phyloP scores from a whole-genome alignment of 345 rosid species.

The Arabidopsis suecica region DNA sequence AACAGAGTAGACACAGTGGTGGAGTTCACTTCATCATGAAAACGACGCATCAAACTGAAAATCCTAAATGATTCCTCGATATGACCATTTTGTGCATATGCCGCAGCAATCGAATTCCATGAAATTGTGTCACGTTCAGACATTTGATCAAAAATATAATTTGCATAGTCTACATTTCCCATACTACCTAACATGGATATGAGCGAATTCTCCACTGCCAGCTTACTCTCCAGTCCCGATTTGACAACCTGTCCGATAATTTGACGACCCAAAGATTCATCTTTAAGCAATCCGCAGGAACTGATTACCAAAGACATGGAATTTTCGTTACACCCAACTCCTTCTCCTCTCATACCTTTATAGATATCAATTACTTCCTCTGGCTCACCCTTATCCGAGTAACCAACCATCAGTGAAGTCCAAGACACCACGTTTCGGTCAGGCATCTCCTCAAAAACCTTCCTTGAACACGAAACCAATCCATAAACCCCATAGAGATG shows the following conservation, averaged over 20 bases:
- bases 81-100: constrained; percentile 59
- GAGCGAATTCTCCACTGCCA: constrained; percentile 74
- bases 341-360: constrained; percentile 61
- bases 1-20: constrained; percentile 74
- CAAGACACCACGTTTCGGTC: constrained; percentile 81
- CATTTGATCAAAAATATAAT: constrained; percentile 58
- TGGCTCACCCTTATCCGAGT: constrained; percentile 59
- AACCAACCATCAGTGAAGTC: constrained; percentile 90
- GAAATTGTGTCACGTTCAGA: constrained; percentile 71
- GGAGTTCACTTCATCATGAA: constrained; percentile 57
- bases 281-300: constrained; percentile 65
- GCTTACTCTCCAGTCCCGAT: constrained; percentile 60
- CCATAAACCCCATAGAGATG: constrained; percentile 75
- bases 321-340: constrained; percentile 64
- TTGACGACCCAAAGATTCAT: constrained; percentile 61
- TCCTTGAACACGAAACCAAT: constrained; percentile 55
- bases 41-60: constrained; percentile 63
- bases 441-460: constrained; percentile 84
- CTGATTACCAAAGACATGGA: constrained; percentile 66
- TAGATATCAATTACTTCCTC: constrained; percentile 57
- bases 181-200: constrained; percentile 73
- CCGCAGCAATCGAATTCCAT: constrained; percentile 79
- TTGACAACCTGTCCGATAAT: constrained; percentile 65
- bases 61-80: constrained; percentile 52
- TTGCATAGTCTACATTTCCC: constrained; percentile 56